phyloP scores from a whole-genome alignment of 2,329 filamentous ascomycete species.

The Stachybotrys chartarum region DNA sequence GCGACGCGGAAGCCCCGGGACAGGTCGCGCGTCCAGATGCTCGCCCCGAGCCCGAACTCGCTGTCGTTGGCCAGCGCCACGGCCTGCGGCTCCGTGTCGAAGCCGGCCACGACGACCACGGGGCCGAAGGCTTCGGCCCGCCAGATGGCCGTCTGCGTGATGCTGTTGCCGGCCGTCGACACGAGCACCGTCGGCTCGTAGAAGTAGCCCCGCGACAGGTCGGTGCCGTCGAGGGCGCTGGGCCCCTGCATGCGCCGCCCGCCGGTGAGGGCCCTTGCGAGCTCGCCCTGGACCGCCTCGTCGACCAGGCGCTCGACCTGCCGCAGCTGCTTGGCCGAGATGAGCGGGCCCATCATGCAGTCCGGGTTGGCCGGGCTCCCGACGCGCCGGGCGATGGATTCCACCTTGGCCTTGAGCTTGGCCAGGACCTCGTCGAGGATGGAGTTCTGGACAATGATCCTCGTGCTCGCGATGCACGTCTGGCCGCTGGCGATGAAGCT shows the following conservation, averaged over 20 bases:
- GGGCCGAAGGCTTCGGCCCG: slow-evolving; percentile 80
- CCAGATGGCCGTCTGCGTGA: slow-evolving; percentile 65
- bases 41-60: slow-evolving; percentile 70
- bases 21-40: slow-evolving; percentile 69
- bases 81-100: slow-evolving; percentile 66
- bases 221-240: slow-evolving; percentile 41
- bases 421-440: slow-evolving; percentile 60
- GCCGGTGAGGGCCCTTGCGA: slow-evolving; percentile 30
- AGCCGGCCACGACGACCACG: slow-evolving; percentile 67
- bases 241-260: slow-evolving; percentile 39
- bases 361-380: slow-evolving; percentile 48
- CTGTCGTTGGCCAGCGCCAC: slow-evolving; percentile 65
- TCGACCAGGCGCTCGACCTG: slow-evolving; percentile 60
- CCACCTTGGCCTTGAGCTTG: slow-evolving; percentile 56
- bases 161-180: slow-evolving; percentile 35
- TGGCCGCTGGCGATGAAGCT: slow-evolving; percentile 49
- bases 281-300: slow-evolving; percentile 51
- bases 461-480: slow-evolving; percentile 61
- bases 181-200: slow-evolving; percentile 71
- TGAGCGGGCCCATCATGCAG: slow-evolving; percentile 58
- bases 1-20: slow-evolving; percentile 70
- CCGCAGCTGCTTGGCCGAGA: slow-evolving; percentile 54
- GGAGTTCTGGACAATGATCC: slow-evolving; percentile 64
- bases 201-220: slow-evolving; percentile 60
- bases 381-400: slow-evolving; percentile 45